phyloP scores from a whole-genome alignment of 169 alveolate species.

The Babesia bigemina region DNA sequence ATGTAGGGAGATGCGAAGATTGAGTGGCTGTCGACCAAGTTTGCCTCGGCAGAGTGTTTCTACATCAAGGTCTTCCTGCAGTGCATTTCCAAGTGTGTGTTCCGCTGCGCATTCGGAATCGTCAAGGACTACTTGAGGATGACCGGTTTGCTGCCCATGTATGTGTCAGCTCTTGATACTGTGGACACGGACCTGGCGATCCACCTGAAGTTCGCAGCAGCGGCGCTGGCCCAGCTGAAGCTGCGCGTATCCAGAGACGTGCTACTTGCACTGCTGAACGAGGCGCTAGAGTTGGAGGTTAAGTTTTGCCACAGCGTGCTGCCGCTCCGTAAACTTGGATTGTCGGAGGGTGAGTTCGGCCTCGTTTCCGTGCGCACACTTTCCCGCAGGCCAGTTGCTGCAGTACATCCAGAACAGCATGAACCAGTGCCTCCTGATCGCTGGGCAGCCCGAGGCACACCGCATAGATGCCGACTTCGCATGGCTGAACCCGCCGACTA shows the following conservation, averaged over 20 bases:
- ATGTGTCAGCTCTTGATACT: conserved; percentile 37
- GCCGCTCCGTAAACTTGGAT: conserved; percentile 38
- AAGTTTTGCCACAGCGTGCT: conserved; percentile 36
- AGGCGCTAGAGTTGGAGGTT: conserved; percentile 41
- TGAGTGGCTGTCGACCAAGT: conserved; percentile 33
- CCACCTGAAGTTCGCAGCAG: conserved; percentile 55
- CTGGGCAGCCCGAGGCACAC: conserved; percentile 33
- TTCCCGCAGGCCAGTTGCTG: conserved; percentile 18
- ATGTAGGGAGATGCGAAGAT: conserved; percentile 57
- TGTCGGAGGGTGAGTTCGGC: conserved; percentile 29
- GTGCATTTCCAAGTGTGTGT: conserved; percentile 45
- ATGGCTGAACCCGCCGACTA: conserved; percentile 31
- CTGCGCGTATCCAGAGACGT: conserved; percentile 21
- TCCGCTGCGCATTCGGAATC: conserved; percentile 23
- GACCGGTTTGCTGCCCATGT: conserved; percentile 26
- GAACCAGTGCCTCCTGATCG: conserved; percentile 45
- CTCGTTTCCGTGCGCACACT: background rate
- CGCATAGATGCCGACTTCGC: conserved; percentile 37
- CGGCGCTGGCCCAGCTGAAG: conserved; percentile 27
- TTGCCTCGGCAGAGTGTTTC: conserved; percentile 25
- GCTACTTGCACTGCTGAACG: conserved; percentile 17
- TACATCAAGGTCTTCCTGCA: conserved; percentile 23
- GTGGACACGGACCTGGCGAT: conserved; percentile 38
- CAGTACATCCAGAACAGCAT: conserved; percentile 32
- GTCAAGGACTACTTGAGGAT: conserved; percentile 33